Percentiles rank a stretch among this genome's conserved stretches.
Evolutionary conservation across 257 asterid species (phyloP).

Genomic region (Forsythia suspensa): DNA sequence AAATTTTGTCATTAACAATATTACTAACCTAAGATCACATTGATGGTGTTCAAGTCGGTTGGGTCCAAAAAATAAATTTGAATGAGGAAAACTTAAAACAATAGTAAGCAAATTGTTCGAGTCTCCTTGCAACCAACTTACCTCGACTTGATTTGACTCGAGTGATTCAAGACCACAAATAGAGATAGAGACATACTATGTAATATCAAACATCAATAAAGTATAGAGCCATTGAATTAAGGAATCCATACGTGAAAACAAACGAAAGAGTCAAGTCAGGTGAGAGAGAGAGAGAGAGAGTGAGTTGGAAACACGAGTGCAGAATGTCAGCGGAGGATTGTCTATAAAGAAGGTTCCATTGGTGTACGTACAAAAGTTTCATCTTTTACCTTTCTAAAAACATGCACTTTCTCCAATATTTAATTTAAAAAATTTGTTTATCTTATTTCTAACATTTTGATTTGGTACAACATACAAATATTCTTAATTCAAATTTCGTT

Average conservation of each 20-base stretch:
- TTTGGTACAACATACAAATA: no score
- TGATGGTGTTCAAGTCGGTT: background rate
- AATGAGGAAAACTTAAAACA: background rate
- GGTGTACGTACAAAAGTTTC: conserved; percentile 7
- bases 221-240: background rate
- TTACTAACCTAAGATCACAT: no score
- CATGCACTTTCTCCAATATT: background rate
- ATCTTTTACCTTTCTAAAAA: background rate
- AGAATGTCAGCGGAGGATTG: conserved; percentile 62
- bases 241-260: background rate
- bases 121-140: background rate
- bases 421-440: background rate
- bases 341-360: conserved; percentile 43
- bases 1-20: no score
- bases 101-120: background rate
- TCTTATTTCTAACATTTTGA: background rate
- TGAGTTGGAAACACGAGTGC: conserved; percentile 53
- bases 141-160: background rate
- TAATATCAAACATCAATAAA: background rate
- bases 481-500: no score
- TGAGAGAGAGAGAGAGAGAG: background rate
- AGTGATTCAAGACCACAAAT: background rate
- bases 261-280: conserved; percentile 9
- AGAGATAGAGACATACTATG: background rate
- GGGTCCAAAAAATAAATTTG: background rate